phyloP scores from a whole-genome alignment of 2,329 filamentous ascomycete genomes.

The Penicillium sp. region DNA sequence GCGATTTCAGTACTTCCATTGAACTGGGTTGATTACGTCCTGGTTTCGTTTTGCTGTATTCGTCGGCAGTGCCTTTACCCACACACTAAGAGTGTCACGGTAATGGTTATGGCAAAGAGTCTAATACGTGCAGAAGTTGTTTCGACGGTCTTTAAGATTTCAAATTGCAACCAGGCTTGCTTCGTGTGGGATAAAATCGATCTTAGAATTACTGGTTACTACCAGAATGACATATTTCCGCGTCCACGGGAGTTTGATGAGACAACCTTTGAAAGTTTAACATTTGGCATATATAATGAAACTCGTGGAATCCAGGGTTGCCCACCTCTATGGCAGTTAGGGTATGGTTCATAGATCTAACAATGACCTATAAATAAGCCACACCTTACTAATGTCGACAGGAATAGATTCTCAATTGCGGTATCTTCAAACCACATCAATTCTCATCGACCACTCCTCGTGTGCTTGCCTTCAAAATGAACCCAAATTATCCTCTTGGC shows the following conservation, averaged over 20 bases:
- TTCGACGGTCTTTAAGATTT: neutral
- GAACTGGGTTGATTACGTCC: neutral
- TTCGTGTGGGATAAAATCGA: neutral
- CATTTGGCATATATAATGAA: neutral
- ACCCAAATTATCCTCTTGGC: slow-evolving; percentile 54
- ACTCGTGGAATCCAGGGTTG: neutral
- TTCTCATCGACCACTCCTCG: neutral
- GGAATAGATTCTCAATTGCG: neutral
- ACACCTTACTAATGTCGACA: neutral
- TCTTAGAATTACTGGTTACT: neutral
- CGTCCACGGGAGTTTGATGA: neutral
- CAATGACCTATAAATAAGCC: slow-evolving; percentile 11
- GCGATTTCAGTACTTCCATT: neutral
- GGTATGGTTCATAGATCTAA: neutral
- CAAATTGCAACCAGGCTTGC: neutral
- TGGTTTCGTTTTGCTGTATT: neutral
- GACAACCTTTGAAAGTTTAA: neutral
- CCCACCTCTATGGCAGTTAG: neutral
- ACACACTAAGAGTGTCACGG: neutral
- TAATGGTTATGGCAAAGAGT: slow-evolving; percentile 8
- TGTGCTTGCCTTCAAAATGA: neutral
- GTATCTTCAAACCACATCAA: neutral
- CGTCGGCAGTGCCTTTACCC: slow-evolving; percentile 5
- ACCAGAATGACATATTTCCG: neutral
- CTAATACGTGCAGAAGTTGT: neutral